Evolutionary conservation across 345 rosid genomes (phyloP), one percentile per base, ranked within the genome.

Genomic region (Melaleuca quinquenervia): DNA sequence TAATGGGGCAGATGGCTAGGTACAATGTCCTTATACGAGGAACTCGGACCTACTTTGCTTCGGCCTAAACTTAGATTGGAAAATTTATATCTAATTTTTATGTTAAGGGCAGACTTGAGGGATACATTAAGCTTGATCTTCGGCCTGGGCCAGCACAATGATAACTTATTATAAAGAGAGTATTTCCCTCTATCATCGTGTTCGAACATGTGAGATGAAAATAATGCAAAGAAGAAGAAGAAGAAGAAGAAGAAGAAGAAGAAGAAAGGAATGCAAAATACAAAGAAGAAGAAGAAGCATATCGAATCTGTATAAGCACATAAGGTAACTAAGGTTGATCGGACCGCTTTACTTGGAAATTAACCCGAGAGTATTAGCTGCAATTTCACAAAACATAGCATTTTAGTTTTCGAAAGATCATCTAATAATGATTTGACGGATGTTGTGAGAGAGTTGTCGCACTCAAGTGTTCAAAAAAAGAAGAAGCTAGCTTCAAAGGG

Each of bases 121-220:
- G 41, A 27, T 29, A 8, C 29, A 64, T 29, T 18, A 64, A 32
- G 76, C 74, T 64, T 5, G 8, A 64, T 44, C 22, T 29, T 3
- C 1, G 21, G 22, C 9, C 76, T 32, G 1, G 8, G 21, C 15
- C 21, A 3, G 1, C 0, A 1, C 20, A 3, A 64, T 15, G 8
- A 15, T 62, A 11, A 3, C 75, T 15, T 29, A 29, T 27, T 29
- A 14, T 62, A 9, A 15, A 62, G 74, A 60, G 75, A 62, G 5
- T 14, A 62, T 62, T 62, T 62, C 20, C 41, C 32, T 62, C 41
- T 29, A 15, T 29, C 74, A 29, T 62, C 29, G 2, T 14, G 8
- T 21, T 1, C 14, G 21, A 20, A 41, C 1, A 60, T 56, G 41
- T 41, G 41, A 41, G 41, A 41, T 41, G 41, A 41, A 60, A 60